Base-by-base conservation (phyloP, 768 basidiomycete species). In the Dendrothele bispora region DNA sequence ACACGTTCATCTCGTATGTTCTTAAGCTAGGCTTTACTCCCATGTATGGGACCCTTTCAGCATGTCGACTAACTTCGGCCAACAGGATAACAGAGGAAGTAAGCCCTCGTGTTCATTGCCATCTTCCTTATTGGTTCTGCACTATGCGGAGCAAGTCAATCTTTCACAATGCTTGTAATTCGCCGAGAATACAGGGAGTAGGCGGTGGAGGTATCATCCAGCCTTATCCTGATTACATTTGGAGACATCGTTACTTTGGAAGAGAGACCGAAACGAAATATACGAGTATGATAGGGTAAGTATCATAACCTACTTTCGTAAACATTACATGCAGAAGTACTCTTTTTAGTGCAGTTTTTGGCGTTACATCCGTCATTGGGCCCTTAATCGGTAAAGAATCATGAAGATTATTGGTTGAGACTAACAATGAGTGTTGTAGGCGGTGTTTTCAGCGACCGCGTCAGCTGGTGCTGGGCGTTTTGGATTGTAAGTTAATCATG, bases 181-280 rank as follows among this genome's bases (percentile, higher is more conserved):
- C n/a, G n/a, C n/a, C n/a, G n/a, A 92, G 60, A 91, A 6, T 81
- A 91, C 26, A 91, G 90, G 17, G 88, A 87, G 5, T 88, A 87
- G n/a, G n/a, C n/a, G n/a, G n/a, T n/a, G n/a, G n/a, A 10, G 89
- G 87, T 4, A 84, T 91, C 49, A 70, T 89, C 15, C 86, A 87
- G 58, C n/a, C 69, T 90, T 52, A 68, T 86, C 8, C 77, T 83
- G 39, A 91, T 91, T 56, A 87, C 81, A 2, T 82, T 90, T 32
- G 80, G 84, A 32, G 92, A n/a, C n/a, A n/a, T n/a, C n/a, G n/a
- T n/a, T 0, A 80, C 89, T 0, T 64, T 95, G 28, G 71, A 82
- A 67, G 83, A 90, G 87, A 86, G 91, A 58, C 91, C 86, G 3
- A 85, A n/a, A n/a, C n/a, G n/a, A n/a, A 88, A 53, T 92, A 83